Evolutionary conservation across 2,329 filamentous ascomycete genomes (phyloP).

Genomic region (Aspergillus clavatus): DNA sequence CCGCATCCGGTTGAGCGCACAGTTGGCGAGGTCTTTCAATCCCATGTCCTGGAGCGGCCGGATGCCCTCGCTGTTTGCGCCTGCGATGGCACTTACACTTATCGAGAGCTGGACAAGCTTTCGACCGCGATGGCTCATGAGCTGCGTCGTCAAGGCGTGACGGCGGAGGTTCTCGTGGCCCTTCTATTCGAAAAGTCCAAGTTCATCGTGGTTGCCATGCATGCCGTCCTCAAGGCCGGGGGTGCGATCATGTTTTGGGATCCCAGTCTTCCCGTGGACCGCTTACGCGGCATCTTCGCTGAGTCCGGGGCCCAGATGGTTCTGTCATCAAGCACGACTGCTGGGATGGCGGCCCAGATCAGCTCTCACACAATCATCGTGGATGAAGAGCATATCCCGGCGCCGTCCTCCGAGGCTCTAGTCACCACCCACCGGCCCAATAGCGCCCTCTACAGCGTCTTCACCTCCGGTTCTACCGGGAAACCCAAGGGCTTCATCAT

Average conservation of each 20-base stretch:
- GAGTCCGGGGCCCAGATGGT: neutral
- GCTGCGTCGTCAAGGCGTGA: neutral
- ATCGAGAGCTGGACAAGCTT: neutral
- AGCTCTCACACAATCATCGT: neutral
- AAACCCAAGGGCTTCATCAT: neutral
- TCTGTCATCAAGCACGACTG: neutral
- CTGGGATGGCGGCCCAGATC: neutral
- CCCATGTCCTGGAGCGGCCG: neutral
- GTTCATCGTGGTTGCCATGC: neutral
- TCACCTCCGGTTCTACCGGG: neutral
- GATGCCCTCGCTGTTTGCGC: neutral
- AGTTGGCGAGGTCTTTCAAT: neutral
- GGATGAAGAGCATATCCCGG: neutral
- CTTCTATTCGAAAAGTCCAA: neutral
- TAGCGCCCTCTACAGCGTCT: neutral
- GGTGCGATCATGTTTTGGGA: neutral
- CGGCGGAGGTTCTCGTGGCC: neutral
- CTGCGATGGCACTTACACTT: slow-evolving; percentile 1
- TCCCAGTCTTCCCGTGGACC: neutral
- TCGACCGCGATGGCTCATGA: neutral
- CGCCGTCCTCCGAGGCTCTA: neutral
- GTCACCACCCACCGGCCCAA: neutral
- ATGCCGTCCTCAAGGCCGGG: neutral
- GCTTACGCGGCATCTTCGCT: neutral
- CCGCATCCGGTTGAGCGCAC: too few species aligned